Evolutionary conservation across 2,329 filamentous ascomycete genomes (phyloP).

Genomic region (Calonectria henricotiae): DNA sequence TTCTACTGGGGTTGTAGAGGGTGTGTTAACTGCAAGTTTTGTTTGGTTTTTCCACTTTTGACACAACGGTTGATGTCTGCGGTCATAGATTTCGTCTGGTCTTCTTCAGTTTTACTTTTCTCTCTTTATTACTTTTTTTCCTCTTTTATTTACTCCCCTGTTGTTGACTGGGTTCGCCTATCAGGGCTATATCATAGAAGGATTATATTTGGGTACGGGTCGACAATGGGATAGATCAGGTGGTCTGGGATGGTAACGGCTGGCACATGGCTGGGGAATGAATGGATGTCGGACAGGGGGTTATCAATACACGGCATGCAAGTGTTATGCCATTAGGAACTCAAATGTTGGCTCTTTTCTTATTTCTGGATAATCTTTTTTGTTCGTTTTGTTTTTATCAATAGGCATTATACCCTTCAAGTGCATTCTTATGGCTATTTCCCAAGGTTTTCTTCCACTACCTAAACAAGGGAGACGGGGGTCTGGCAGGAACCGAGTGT

Average conservation of each 20-base stretch:
- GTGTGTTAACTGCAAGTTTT: slow-evolving; percentile 31
- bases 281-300: slow-evolving; percentile 42
- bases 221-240: slow-evolving; percentile 47
- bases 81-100: slow-evolving; percentile 42
- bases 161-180: slow-evolving; percentile 31
- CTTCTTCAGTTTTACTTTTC: neutral
- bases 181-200: slow-evolving; percentile 45
- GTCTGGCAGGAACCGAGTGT: slow-evolving; percentile 14
- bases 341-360: slow-evolving; percentile 40
- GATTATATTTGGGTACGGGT: slow-evolving; percentile 34
- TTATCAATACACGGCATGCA: slow-evolving; percentile 35
- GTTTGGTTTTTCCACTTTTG: slow-evolving; percentile 29
- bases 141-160: slow-evolving; percentile 32
- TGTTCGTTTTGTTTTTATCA: slow-evolving; percentile 43
- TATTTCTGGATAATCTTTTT: slow-evolving; percentile 40
- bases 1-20: slow-evolving; percentile 24
- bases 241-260: slow-evolving; percentile 17
- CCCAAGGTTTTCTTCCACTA: slow-evolving; percentile 8
- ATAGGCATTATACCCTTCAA: slow-evolving; percentile 56
- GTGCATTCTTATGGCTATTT: slow-evolving; percentile 48
- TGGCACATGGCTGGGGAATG: slow-evolving; percentile 41
- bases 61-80: slow-evolving; percentile 3
- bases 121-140: slow-evolving; percentile 11
- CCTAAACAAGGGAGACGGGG: neutral
- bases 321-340: slow-evolving; percentile 33